A percentile compares a stretch with the other conserved stretches of the same genome.
Evolutionary conservation across 371 early-diverging fungal species (phyloP).

Genomic region (Lichtheimia hyalospora): DNA sequence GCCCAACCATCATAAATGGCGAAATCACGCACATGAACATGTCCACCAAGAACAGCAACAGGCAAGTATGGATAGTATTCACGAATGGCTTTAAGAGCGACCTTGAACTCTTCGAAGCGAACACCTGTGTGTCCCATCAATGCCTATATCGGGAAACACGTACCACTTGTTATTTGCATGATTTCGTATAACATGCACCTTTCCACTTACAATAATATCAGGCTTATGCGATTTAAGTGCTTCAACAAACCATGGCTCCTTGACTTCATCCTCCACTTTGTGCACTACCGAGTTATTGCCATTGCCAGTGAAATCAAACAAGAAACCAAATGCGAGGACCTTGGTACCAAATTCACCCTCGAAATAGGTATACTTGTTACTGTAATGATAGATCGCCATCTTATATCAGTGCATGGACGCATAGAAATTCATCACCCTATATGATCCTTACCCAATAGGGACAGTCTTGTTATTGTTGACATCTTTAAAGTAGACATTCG

Average conservation of each 20-base stretch:
- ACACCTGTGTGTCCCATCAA: conserved; percentile 57
- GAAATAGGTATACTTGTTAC: conserved; percentile 52
- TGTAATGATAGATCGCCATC: neutral
- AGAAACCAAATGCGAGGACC: conserved; percentile 59
- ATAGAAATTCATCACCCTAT: conserved; percentile 2
- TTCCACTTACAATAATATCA: conserved; percentile 45
- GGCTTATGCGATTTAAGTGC: conserved; percentile 45
- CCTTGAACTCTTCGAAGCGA: conserved; percentile 46
- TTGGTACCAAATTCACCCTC: conserved; percentile 54
- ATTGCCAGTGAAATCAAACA: conserved; percentile 50
- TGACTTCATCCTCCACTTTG: conserved; percentile 47
- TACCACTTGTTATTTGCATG: neutral
- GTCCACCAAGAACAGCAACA: conserved; percentile 60
- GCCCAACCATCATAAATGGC: conserved; percentile 49
- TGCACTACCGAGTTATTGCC: conserved; percentile 41
- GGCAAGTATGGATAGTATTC: conserved; percentile 49
- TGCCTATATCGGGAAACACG: conserved; percentile 4
- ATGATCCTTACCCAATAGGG: conserved; percentile 39
- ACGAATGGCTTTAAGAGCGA: conserved; percentile 52
- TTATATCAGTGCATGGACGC: neutral
- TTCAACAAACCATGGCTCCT: conserved; percentile 56
- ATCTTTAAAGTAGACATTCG: conserved; percentile 53
- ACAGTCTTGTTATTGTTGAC: conserved; percentile 42
- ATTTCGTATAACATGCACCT: neutral
- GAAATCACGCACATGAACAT: conserved; percentile 62